phyloP scores from a whole-genome alignment of 768 basidiomycete species.

The Lentinula aciculospora region DNA sequence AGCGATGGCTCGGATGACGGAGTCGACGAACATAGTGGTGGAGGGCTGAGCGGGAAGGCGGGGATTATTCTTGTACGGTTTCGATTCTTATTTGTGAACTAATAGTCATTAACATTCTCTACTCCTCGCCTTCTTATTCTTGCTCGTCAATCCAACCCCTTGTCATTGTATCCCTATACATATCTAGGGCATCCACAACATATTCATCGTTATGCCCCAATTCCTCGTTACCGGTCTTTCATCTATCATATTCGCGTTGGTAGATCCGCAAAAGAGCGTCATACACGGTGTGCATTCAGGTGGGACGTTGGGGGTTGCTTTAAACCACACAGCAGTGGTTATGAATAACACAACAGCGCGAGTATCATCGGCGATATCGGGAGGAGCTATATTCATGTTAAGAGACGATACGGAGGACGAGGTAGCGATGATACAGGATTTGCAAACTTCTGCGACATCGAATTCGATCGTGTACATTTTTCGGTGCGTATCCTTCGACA shows the following conservation, averaged over 20 bases:
- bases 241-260: slow-evolving; percentile 78
- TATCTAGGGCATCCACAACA: slow-evolving; percentile 85
- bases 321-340: slow-evolving; percentile 17
- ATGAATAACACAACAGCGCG: too few relatives aligned
- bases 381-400: slow-evolving; percentile 2
- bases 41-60: slow-evolving; percentile 69
- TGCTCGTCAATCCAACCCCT: too few relatives aligned
- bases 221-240: slow-evolving; percentile 87
- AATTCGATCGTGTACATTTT: slow-evolving; percentile 82
- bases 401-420: slow-evolving; percentile 2
- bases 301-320: slow-evolving; percentile 7
- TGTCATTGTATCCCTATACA: too few relatives aligned
- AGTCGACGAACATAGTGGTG: slow-evolving; percentile 21
- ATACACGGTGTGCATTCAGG: slow-evolving; percentile 20
- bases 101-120: too few relatives aligned
- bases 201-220: slow-evolving; percentile 91
- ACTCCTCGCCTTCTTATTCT: neutral
- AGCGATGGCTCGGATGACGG: slow-evolving; percentile 19
- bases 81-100: too few relatives aligned
- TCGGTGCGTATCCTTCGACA: slow-evolving; percentile 41
- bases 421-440: slow-evolving; percentile 13
- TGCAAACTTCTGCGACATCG: slow-evolving; percentile 27
- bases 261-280: slow-evolving; percentile 59
- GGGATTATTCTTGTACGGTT: slow-evolving; percentile 83
- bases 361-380: too few relatives aligned